Conservation (phyloP, 179 eudicot species). For the Vitellaria paradoxa region DNA sequence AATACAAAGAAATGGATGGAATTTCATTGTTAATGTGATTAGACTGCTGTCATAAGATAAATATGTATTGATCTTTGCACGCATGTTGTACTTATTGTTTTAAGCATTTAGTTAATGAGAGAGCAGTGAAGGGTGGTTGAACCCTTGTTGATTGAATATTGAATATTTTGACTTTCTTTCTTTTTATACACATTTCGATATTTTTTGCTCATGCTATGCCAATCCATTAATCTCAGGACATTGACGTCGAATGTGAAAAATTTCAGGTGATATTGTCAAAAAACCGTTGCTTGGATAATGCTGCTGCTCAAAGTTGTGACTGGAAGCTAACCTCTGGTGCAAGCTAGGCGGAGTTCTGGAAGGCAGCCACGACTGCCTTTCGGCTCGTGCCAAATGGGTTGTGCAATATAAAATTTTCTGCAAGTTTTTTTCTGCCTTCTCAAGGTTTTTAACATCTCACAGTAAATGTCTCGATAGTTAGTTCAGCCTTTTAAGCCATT, state of each 20-base stretch:
- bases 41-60: no score
- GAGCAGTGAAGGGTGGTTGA: no score
- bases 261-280: neutral
- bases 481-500: neutral
- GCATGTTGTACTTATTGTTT: no score
- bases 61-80: no score
- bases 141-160: no score
- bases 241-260: neutral
- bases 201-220: neutral
- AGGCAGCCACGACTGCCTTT: neutral
- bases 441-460: neutral
- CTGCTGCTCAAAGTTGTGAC: neutral
- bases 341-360: neutral
- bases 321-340: neutral
- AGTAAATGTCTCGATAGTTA: neutral
- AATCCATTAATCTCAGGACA: conserved; percentile 14
- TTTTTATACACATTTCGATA: neutral
- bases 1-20: no score
- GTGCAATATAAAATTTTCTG: conserved; percentile 1
- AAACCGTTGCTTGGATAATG: neutral
- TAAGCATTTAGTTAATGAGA: no score
- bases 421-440: neutral
- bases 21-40: no score
- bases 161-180: neutral
- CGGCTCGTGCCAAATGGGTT: neutral